These are phyloP conservation scores for Halenospora varia DNA, from an alignment of 495 filamentous ascomycete species.

Conservation along the genomic window DNA sequence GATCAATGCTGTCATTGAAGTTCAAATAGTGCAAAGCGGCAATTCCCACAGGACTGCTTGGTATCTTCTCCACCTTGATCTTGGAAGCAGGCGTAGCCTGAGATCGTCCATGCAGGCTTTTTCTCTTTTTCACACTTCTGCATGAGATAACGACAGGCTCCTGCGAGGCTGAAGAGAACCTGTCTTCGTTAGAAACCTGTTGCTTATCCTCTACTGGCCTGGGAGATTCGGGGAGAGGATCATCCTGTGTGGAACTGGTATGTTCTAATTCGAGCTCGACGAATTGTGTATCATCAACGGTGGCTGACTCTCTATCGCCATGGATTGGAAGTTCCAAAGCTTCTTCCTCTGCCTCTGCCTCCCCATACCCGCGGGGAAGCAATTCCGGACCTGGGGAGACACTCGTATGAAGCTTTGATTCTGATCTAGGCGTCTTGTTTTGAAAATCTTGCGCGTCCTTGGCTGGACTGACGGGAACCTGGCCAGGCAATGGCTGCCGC, in stretches of 20 bases:
- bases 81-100: not conserved
- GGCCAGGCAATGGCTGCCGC: too few species aligned
- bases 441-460: too few species aligned
- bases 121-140: slow-evolving; percentile 11
- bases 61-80: slow-evolving; percentile 29
- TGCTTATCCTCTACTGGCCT: not conserved
- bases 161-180: not conserved
- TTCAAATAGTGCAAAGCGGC: slow-evolving; percentile 25
- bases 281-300: slow-evolving; percentile 5
- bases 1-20: slow-evolving; percentile 60
- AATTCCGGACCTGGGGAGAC: not conserved
- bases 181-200: not conserved
- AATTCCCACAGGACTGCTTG: slow-evolving; percentile 30
- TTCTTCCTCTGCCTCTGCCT: not conserved
- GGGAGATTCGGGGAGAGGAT: not conserved
- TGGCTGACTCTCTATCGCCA: not conserved
- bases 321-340: not conserved
- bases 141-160: slow-evolving; percentile 30
- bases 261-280: slow-evolving; percentile 1
- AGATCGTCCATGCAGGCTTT: slow-evolving; percentile 1
- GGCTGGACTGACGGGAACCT: too few species aligned
- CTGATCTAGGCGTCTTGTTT: too few species aligned
- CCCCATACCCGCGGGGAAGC: too few species aligned
- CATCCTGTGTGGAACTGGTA: slow-evolving; percentile 29
- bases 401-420: not conserved